These are phyloP conservation scores for Bruguiera gymnorhiza DNA, from an alignment of 345 rosid species.

Conservation along the genomic window DNA sequence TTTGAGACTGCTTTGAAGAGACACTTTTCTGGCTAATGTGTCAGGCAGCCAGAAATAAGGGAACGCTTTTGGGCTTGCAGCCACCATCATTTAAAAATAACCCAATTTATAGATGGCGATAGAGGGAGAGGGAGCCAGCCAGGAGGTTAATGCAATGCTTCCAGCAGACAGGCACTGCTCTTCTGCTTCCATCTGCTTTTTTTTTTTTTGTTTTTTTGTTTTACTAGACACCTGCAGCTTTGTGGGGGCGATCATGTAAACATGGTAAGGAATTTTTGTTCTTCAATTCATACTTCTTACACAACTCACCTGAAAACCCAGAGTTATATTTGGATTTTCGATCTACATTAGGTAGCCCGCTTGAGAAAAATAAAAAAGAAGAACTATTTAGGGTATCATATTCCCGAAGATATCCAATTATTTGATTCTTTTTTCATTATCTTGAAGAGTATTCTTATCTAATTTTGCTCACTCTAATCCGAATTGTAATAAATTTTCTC, in stretches of 20 bases:
- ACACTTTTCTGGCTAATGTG: conserved; percentile 10
- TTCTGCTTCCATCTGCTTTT: background rate
- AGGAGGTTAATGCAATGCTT: conserved; percentile 3
- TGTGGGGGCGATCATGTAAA: background rate
- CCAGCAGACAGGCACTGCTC: conserved; percentile 9
- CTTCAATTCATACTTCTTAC: background rate
- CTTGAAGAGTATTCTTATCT: too few relatives aligned
- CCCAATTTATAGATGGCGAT: background rate
- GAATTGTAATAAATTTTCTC: too few relatives aligned
- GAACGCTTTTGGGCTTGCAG: conserved; percentile 15
- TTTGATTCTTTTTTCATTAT: too few relatives aligned
- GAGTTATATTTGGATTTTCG: background rate
- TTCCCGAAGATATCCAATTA: too few relatives aligned
- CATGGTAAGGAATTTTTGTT: background rate
- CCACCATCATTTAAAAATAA: conserved; percentile 1
- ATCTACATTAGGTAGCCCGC: background rate
- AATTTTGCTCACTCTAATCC: too few relatives aligned
- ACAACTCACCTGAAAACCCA: background rate
- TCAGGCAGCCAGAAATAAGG: background rate
- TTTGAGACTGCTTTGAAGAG: background rate
- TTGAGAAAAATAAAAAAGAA: too few relatives aligned
- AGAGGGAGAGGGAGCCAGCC: background rate
- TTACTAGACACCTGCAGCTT: background rate
- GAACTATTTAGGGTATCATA: too few relatives aligned
- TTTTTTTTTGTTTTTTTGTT: background rate